Percentiles rank a stretch among this genome's conserved stretches.
These are phyloP conservation scores for Phaffia rhodozyma DNA, from an alignment of 1,284 basidiomycete species.

Conservation along the genomic window DNA sequence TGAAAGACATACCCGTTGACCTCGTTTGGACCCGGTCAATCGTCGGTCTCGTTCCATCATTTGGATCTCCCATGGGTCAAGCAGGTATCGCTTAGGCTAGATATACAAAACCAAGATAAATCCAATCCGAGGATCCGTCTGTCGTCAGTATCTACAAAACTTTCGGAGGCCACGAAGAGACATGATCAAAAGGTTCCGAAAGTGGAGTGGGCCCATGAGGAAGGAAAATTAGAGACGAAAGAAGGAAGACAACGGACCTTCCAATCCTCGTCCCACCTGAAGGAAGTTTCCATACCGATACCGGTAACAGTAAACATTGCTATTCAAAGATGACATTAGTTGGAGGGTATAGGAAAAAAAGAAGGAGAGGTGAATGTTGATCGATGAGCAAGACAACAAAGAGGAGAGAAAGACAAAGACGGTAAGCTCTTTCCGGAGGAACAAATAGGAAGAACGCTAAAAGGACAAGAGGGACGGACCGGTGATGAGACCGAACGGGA, in stretches of 20 bases:
- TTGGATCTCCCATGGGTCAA: conserved; percentile 1
- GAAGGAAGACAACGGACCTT: not conserved
- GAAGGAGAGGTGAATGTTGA: not conserved
- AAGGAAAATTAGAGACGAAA: too few relatives aligned
- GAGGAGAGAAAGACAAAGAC: not conserved
- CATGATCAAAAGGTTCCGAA: too few relatives aligned
- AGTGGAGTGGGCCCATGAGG: too few relatives aligned
- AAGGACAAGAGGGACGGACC: conserved; percentile 37
- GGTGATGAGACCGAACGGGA: conserved; percentile 40
- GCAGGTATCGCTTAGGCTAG: not conserved
- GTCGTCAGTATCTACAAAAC: too few relatives aligned
- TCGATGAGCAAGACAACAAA: not conserved
- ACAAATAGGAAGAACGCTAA: conserved; percentile 29
- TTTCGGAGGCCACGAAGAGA: too few relatives aligned
- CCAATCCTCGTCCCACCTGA: not conserved
- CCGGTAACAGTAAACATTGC: not conserved
- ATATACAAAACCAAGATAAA: too few relatives aligned
- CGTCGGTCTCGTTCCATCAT: conserved; percentile 11
- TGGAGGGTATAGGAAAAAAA: not conserved
- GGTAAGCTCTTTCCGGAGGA: not conserved
- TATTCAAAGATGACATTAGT: not conserved
- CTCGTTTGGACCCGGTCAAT: conserved; percentile 4
- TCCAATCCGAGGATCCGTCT: too few relatives aligned
- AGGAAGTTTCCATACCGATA: too few relatives aligned
- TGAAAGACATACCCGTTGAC: conserved; percentile 1